Evolutionary conservation across 768 basidiomycete species (phyloP).

Genomic region (Trametes cubensis): DNA sequence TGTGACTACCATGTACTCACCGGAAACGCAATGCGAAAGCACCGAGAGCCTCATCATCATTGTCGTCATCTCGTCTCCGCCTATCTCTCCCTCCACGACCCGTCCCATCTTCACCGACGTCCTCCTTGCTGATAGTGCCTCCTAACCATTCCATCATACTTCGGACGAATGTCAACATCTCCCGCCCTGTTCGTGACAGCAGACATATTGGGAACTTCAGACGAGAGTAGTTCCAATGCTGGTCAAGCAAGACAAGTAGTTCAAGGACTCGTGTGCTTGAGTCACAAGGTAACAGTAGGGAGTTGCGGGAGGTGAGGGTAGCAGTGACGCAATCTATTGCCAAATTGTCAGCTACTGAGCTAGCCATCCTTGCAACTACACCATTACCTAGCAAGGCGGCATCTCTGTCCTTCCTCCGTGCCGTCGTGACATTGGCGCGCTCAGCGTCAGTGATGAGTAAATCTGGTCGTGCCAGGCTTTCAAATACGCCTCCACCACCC

Average conservation of each 20-base stretch:
- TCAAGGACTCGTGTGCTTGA: slow-evolving; percentile 94
- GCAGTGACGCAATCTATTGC: slow-evolving; percentile 81
- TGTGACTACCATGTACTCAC: slow-evolving; percentile 46
- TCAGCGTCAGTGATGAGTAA: slow-evolving; percentile 93
- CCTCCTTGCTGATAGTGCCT: slow-evolving; percentile 90
- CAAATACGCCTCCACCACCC: slow-evolving; percentile 81
- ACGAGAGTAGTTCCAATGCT: slow-evolving; percentile 93
- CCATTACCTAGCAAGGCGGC: slow-evolving; percentile 80
- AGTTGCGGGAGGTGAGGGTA: slow-evolving; percentile 78
- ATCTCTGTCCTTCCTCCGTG: slow-evolving; percentile 88
- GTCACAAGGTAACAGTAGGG: slow-evolving; percentile 89
- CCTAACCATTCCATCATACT: slow-evolving; percentile 99
- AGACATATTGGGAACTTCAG: slow-evolving; percentile 89
- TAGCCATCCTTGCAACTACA: not conserved
- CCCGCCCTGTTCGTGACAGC: slow-evolving; percentile 86
- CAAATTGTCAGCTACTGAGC: slow-evolving; percentile 13
- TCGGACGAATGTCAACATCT: slow-evolving; percentile 91
- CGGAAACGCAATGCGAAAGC: slow-evolving; percentile 87
- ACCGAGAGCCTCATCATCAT: slow-evolving; percentile 81
- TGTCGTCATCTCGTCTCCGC: slow-evolving; percentile 44
- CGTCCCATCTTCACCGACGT: slow-evolving; percentile 75
- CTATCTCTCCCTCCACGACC: slow-evolving; percentile 40
- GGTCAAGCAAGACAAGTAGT: slow-evolving; percentile 92
- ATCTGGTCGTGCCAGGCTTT: slow-evolving; percentile 87
- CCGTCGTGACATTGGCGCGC: slow-evolving; percentile 77